Evolutionary conservation across 2,329 filamentous ascomycete species (phyloP).

Genomic region (Pestalotiopsis sp.): DNA sequence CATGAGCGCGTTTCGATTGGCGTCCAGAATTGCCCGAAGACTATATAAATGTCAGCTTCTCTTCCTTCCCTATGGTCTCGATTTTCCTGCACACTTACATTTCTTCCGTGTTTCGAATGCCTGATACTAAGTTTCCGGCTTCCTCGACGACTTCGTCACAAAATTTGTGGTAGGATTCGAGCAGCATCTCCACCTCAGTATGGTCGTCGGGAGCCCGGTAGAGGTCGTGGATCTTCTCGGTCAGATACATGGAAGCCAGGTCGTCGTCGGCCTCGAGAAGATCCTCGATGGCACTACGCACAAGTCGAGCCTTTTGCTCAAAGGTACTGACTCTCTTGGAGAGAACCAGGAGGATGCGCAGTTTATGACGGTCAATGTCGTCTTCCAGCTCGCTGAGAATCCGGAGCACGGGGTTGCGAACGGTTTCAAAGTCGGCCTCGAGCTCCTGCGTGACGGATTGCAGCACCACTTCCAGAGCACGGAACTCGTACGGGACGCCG

Average conservation of each 20-base stretch:
- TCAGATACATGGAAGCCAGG: conserved; percentile 90
- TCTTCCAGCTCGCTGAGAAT: conserved; percentile 91
- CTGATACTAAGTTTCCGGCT: conserved; percentile 87
- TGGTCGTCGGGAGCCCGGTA: conserved; percentile 81
- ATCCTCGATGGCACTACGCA: conserved; percentile 93
- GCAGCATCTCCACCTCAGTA: conserved; percentile 93
- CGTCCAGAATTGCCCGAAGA: conserved; percentile 94
- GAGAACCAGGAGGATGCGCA: conserved; percentile 86
- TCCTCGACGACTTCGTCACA: conserved; percentile 98
- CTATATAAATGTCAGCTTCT: conserved; percentile 46
- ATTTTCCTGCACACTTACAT: conserved; percentile 66
- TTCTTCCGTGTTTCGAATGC: conserved; percentile 97
- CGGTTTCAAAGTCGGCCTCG: conserved; percentile 92
- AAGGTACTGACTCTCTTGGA: conserved; percentile 96
- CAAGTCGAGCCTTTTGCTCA: conserved; percentile 93
- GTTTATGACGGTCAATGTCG: conserved; percentile 93
- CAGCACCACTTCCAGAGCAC: conserved; percentile 90
- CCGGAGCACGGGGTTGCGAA: conserved; percentile 87
- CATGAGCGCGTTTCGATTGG: conserved; percentile 98
- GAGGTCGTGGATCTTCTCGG: conserved; percentile 79
- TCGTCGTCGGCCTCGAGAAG: conserved; percentile 96
- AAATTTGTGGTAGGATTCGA: conserved; percentile 97
- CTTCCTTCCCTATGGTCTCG: conserved; percentile 23
- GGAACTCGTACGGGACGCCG: conserved; percentile 89
- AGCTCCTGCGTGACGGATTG: conserved; percentile 91